phyloP scores from a whole-genome alignment of 805 yeast genomes.

The Saturnispora saitoi region DNA sequence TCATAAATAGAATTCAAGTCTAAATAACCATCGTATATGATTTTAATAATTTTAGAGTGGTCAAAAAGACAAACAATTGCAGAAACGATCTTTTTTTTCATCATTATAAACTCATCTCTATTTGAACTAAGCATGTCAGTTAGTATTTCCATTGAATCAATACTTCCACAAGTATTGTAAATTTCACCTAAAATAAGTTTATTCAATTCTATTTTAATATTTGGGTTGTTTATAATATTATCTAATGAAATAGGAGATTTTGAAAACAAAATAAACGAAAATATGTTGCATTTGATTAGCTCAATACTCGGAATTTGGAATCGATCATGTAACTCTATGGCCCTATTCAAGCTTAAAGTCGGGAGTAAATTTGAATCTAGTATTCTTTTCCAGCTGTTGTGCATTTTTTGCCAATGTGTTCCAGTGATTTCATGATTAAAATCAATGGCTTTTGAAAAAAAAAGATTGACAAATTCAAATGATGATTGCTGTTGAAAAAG shows the following conservation, averaged over 20 bases:
- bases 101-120: not conserved
- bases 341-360: not conserved
- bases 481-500: not conserved
- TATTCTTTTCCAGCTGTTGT: not conserved
- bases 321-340: not conserved
- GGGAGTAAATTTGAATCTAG: not conserved
- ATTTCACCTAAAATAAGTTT: not conserved
- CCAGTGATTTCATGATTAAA: not conserved
- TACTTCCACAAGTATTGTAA: slow-evolving; percentile 7
- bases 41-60: not conserved
- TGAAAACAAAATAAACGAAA: not conserved
- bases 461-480: not conserved
- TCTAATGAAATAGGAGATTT: not conserved
- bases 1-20: not conserved
- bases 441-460: not conserved
- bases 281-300: slow-evolving; percentile 3
- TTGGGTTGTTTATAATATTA: not conserved
- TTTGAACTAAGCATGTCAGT: not conserved
- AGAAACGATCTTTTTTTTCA: slow-evolving; percentile 2
- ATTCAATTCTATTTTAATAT: not conserved
- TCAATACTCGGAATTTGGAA: not conserved
- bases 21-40: slow-evolving; percentile 3
- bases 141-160: not conserved
- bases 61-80: slow-evolving; percentile 1
- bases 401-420: not conserved